Conservation (phyloP, 345 rosid species). For the Raphanus sativus region DNA sequence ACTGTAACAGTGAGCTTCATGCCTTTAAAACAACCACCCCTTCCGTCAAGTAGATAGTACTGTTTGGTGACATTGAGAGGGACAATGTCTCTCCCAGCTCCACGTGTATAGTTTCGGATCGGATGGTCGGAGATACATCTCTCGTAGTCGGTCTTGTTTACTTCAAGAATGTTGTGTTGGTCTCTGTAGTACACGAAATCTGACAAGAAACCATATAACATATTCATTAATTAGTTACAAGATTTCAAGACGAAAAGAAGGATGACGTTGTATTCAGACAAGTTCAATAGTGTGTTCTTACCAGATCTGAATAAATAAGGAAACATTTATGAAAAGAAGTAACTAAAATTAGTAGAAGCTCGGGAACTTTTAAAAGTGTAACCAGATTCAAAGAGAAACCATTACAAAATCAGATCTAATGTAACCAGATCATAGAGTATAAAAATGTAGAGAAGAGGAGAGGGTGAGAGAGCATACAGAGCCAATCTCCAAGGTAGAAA, state of each 20-base stretch:
- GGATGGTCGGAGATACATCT: constrained; percentile 70
- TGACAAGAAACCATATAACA: constrained; percentile 30
- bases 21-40: constrained; percentile 81
- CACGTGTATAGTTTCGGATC: constrained; percentile 72
- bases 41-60: constrained; percentile 82
- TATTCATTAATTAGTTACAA: neutral
- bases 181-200: constrained; percentile 89
- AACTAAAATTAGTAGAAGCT: neutral
- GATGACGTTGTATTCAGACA: constrained; percentile 4
- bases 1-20: constrained; percentile 75
- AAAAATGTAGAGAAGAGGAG: neutral
- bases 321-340: neutral
- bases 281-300: neutral
- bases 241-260: constrained; percentile 16
- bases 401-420: constrained; percentile 26
- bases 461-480: constrained; percentile 55
- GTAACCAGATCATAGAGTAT: constrained; percentile 8
- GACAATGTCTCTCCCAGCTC: constrained; percentile 90
- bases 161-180: constrained; percentile 82
- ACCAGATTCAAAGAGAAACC: neutral
- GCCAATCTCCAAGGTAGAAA: constrained; percentile 94
- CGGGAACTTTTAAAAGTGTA: neutral
- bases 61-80: constrained; percentile 69
- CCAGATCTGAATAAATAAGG: constrained; percentile 29
- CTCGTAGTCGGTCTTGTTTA: constrained; percentile 77